Percentiles rank a stretch among this genome's conserved stretches.
phyloP scores from a whole-genome alignment of 1,284 basidiomycete species.

The Marasmius fiardii region DNA sequence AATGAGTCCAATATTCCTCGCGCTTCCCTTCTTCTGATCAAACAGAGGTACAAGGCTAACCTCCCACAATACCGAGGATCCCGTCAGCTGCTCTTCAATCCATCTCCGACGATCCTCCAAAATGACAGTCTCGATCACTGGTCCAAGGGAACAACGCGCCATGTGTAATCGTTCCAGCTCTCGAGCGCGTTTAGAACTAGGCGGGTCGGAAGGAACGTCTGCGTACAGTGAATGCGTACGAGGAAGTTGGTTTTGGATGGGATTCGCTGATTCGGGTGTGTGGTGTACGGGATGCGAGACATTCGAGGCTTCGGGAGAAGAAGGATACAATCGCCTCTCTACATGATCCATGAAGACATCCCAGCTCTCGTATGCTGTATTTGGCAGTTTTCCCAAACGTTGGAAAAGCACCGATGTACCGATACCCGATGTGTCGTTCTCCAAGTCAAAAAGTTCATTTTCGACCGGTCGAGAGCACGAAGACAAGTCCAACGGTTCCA shows the following conservation, averaged over 20 bases:
- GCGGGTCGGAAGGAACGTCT: conserved; percentile 4
- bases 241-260: not conserved
- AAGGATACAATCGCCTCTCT: conserved; percentile 32
- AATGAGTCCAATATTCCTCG: conserved; percentile 58
- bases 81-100: conserved; percentile 34
- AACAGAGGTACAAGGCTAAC: conserved; percentile 52
- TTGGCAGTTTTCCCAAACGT: conserved; percentile 44
- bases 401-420: conserved; percentile 37
- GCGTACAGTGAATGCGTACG: not conserved
- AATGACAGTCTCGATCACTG: conserved; percentile 46
- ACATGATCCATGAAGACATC: conserved; percentile 37
- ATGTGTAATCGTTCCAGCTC: conserved; percentile 43
- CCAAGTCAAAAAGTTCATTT: not conserved
- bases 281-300: not conserved
- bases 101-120: conserved; percentile 45
- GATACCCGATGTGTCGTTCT: conserved; percentile 13
- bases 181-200: conserved; percentile 28
- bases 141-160: conserved; percentile 48
- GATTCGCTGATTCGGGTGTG: not conserved
- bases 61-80: conserved; percentile 5
- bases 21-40: conserved; percentile 63
- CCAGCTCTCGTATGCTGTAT: conserved; percentile 45
- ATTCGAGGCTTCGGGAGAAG: conserved; percentile 9
- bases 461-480: not conserved
- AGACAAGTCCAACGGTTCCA: not conserved